phyloP scores from a whole-genome alignment of 1,284 basidiomycete genomes.

The Pisolithus thermaeus region DNA sequence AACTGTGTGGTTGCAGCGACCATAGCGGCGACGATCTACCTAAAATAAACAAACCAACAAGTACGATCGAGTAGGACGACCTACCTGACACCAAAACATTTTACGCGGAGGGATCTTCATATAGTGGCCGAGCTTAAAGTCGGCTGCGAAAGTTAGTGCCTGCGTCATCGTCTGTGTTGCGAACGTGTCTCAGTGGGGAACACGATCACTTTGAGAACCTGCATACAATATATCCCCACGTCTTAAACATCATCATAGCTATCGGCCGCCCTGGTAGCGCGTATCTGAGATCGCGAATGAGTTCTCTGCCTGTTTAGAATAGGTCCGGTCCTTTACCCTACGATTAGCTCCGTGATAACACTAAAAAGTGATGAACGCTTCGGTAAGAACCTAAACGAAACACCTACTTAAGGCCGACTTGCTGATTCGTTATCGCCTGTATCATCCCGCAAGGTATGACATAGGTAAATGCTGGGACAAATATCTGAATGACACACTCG shows the following conservation, averaged over 20 bases:
- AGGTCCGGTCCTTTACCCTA: conserved; percentile 28
- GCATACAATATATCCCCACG: conserved; percentile 38
- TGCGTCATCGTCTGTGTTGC: conserved; percentile 27
- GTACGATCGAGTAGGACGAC: background rate
- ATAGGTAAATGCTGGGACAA: conserved; percentile 39
- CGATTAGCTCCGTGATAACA: conserved; percentile 44
- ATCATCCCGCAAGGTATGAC: conserved; percentile 56
- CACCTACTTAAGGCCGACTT: conserved; percentile 39
- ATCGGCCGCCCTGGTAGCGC: conserved; percentile 39
- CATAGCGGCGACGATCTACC: conserved; percentile 39
- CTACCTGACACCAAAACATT: conserved; percentile 36
- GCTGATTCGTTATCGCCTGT: conserved; percentile 46
- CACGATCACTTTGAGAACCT: background rate
- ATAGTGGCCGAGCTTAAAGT: conserved; percentile 46
- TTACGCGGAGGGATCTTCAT: conserved; percentile 48
- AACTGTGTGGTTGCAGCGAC: conserved; percentile 38
- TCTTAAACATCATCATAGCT: conserved; percentile 43
- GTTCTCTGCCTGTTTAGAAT: background rate
- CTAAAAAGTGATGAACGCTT: conserved; percentile 10
- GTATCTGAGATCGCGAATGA: conserved; percentile 22
- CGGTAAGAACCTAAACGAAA: background rate
- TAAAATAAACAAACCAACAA: conserved; percentile 3
- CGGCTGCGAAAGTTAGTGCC: conserved; percentile 38
- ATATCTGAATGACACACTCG: background rate
- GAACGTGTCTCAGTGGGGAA: background rate